Evolutionary conservation across 73 alveolate species (phyloP).

Genomic region (Paramecium pentaurelia): DNA sequence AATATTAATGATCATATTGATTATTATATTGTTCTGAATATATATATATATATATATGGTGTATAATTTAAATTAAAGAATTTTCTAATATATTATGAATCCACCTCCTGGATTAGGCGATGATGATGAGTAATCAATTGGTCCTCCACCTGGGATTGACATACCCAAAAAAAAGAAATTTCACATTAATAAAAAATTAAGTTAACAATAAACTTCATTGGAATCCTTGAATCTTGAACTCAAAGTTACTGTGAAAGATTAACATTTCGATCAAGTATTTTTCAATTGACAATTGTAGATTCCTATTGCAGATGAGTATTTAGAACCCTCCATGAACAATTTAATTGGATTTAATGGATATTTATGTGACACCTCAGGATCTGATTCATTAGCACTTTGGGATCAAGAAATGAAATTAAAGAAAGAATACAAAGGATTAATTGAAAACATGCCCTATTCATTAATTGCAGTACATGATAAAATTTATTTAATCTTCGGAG

Average conservation of each 20-base stretch:
- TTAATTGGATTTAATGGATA: not conserved
- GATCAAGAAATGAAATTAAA: not conserved
- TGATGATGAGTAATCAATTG: not conserved
- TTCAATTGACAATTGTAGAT: not conserved
- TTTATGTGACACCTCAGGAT: slow-evolving; percentile 24
- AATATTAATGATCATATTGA: not conserved
- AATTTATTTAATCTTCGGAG: not conserved
- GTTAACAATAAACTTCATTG: not conserved
- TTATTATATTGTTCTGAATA: not conserved
- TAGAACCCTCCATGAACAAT: slow-evolving; percentile 18
- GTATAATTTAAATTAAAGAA: not conserved
- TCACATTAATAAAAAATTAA: not conserved
- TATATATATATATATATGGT: not conserved
- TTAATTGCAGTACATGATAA: not conserved
- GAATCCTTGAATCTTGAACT: not conserved
- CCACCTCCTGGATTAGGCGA: slow-evolving; percentile 32
- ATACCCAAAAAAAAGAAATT: not conserved
- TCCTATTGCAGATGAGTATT: not conserved
- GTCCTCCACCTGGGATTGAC: slow-evolving; percentile 24
- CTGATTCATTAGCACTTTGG: slow-evolving; percentile 10
- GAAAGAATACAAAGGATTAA: not conserved
- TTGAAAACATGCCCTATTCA: not conserved
- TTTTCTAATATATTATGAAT: not conserved
- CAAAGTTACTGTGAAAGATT: slow-evolving; percentile 7
- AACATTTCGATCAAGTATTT: not conserved